Base-by-base conservation (phyloP, 768 basidiomycete genomes). In the Leccinum sublutescens region DNA sequence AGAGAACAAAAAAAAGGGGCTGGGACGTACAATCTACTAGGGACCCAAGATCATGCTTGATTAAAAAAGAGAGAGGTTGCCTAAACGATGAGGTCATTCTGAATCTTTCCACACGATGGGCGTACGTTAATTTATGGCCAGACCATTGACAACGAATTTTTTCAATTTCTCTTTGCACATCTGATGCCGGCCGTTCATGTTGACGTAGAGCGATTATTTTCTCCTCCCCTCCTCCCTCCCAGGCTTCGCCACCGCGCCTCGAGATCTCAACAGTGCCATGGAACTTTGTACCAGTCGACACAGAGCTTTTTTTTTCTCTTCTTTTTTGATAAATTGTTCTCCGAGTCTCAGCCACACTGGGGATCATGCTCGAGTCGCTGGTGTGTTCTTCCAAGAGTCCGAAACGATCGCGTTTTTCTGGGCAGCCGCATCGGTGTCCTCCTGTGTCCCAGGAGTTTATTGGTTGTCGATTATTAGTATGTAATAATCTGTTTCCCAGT, bases 101-200 rank as follows among this genome's bases (percentile, higher is more conserved):
- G n/a, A 43, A n/a, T 43, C 8, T 4, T 64, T 64, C 66, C 64
- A 58, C 66, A 63, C 64, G 17, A 23, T 58, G 17, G 7, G 40
- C n/a, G n/a, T 43, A 43, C 40, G 40, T 19, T 19, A 43, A 27
- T 27, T 27, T 27, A 31, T n/a, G n/a, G 40, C 40, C n/a, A 43
- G 40, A 19, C 40, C 40, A 43, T 43, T 5, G 40, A 43, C 40
- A 43, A 43, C n/a, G 40, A 43, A n/a, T 43, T 43, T 43, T 43
- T 43, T 43, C 40, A 19, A 25, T 29, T 53, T 43, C n/a, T 43
- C 47, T 45, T 10, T 52, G 54, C 50, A 55, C 56, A 67, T 64
- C 65, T 64, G 62, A 67, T 61, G 25, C 25, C 25, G 62, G 62
- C 66, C 66, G 58, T 61, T 52, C 57, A 64, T 57, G 65, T 40